Percentiles rank a stretch among this genome's conserved stretches.
phyloP scores from a whole-genome alignment of 1,139 yeast genomes.

The Debaryomycetaceae sp. region DNA sequence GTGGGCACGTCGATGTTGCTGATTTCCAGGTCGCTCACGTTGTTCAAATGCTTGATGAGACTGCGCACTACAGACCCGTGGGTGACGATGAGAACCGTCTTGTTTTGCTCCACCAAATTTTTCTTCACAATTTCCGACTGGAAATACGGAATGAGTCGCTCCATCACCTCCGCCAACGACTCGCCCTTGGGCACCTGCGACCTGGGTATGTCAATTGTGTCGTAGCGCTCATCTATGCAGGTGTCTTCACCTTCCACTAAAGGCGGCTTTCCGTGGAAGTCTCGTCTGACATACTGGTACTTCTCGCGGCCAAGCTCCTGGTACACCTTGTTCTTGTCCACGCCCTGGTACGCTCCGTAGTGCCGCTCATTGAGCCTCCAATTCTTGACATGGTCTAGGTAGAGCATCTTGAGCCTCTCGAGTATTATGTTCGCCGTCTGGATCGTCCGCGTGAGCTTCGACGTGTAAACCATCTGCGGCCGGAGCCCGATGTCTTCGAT shows the following conservation, averaged over 20 bases:
- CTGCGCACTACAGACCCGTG: constrained; percentile 79
- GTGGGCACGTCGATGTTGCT: constrained; percentile 70
- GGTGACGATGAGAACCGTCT: constrained; percentile 59
- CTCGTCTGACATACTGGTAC: constrained; percentile 66
- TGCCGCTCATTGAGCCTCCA: constrained; percentile 77
- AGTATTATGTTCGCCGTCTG: constrained; percentile 64
- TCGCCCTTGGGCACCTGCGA: constrained; percentile 59
- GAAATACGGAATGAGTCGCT: constrained; percentile 57
- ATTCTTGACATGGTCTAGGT: constrained; percentile 48
- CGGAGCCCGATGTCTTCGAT: constrained; percentile 34
- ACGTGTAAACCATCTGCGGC: constrained; percentile 62
- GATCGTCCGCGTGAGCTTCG: constrained; percentile 61
- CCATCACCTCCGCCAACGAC: constrained; percentile 63
- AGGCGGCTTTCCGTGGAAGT: constrained; percentile 70
- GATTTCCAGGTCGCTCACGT: constrained; percentile 60
- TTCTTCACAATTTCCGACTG: constrained; percentile 35
- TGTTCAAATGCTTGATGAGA: constrained; percentile 54
- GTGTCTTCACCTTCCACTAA: constrained; percentile 26
- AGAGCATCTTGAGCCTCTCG: constrained; percentile 39
- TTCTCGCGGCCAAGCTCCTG: constrained; percentile 55
- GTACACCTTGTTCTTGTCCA: constrained; percentile 53
- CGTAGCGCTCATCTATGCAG: constrained; percentile 48
- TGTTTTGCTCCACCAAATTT: constrained; percentile 30
- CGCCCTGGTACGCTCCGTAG: constrained; percentile 76
- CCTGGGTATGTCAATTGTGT: constrained; percentile 14